A percentile compares a stretch with the other conserved stretches of the same genome.
Conservation (phyloP, 192 early-diverging fungal genomes). For the Piromyces finnis region DNA sequence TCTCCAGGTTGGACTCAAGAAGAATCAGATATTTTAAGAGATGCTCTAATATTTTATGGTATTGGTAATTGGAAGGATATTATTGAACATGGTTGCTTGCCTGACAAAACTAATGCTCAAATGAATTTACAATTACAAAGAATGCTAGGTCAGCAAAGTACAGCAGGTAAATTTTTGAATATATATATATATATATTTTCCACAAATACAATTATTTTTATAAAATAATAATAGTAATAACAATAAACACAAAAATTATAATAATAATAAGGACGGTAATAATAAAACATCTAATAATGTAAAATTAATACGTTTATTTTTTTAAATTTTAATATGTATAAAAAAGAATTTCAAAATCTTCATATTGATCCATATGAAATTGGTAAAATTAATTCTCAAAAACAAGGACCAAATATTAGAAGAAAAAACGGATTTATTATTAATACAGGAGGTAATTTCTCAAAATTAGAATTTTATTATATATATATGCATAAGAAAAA, state of each 20-base stretch:
- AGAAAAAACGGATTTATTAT: slow-evolving; percentile 92
- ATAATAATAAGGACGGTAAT: no score
- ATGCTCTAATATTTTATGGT: slow-evolving; percentile 74
- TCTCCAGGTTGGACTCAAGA: slow-evolving; percentile 80
- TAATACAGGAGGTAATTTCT: slow-evolving; percentile 57
- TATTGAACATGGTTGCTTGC: slow-evolving; percentile 69
- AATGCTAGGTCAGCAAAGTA: slow-evolving; percentile 88
- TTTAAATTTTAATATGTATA: no score
- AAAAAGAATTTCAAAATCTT: slow-evolving; percentile 68
- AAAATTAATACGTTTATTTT: no score
- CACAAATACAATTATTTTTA: no score
- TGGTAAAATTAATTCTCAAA: slow-evolving; percentile 69
- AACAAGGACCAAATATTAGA: slow-evolving; percentile 62
- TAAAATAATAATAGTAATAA: no score
- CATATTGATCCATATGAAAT: slow-evolving; percentile 77
- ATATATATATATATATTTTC: no score
- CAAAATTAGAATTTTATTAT: no score
- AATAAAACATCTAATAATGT: no score
- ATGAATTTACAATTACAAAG: slow-evolving; percentile 91
- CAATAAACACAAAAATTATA: no score
- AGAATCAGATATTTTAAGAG: slow-evolving; percentile 64
- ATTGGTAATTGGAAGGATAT: slow-evolving; percentile 95
- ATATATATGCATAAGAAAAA: no score
- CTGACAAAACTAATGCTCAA: slow-evolving; percentile 93
- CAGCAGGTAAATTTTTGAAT: slow-evolving; percentile 36